Conservation (phyloP, 208 protist genomes). For the Trypanosoma melophagium region DNA sequence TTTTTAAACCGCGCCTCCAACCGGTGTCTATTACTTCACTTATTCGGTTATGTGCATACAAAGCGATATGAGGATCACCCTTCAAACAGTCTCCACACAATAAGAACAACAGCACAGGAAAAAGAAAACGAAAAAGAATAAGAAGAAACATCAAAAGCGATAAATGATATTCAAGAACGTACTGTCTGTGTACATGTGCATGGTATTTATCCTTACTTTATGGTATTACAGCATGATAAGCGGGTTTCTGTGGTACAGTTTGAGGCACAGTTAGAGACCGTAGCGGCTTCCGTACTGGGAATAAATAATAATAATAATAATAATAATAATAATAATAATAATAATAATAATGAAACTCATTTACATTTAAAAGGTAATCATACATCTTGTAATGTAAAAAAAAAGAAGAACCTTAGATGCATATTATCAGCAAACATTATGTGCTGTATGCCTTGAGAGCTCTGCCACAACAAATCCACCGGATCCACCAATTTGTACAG, state of each 20-base stretch:
- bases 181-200: constrained; percentile 79
- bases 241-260: constrained; percentile 64
- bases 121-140: not conserved
- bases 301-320: not conserved
- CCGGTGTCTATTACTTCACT: constrained; percentile 63
- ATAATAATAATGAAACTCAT: not conserved
- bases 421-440: constrained; percentile 25
- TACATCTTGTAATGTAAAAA: not conserved
- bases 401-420: constrained; percentile 18
- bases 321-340: not conserved
- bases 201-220: constrained; percentile 77
- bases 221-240: constrained; percentile 54
- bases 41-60: constrained; percentile 68
- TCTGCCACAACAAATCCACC: not conserved
- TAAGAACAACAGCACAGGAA: too few species aligned
- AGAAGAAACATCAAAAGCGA: too few species aligned
- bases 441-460: constrained; percentile 22
- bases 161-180: constrained; percentile 17
- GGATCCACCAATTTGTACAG: constrained; percentile 19
- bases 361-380: not conserved
- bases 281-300: constrained; percentile 23
- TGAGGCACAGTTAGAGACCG: constrained; percentile 70
- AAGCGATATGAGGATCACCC: constrained; percentile 2
- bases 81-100: not conserved
- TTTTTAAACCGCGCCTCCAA: constrained; percentile 59